Conservation (phyloP, 441 rosid genomes). For the Adansonia madagascariensis region DNA sequence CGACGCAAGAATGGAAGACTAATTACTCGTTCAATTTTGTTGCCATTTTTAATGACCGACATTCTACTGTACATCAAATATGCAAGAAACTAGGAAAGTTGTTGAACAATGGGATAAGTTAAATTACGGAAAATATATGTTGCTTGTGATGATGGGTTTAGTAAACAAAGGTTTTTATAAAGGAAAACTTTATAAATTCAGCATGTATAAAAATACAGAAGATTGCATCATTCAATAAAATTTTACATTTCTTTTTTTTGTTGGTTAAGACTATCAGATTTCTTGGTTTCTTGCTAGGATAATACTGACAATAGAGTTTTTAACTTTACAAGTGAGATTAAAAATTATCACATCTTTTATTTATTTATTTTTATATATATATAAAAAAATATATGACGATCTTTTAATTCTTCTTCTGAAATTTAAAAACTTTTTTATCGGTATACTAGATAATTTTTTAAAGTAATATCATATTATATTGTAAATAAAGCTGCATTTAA, state of each 20-base stretch:
- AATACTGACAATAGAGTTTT: too few relatives aligned
- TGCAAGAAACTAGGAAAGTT: not conserved
- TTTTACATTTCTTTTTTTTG: not conserved
- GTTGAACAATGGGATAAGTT: not conserved
- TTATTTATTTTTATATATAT: too few relatives aligned
- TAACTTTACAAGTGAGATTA: too few relatives aligned
- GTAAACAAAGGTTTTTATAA: not conserved
- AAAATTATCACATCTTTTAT: too few relatives aligned
- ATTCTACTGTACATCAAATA: not conserved
- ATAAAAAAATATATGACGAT: too few relatives aligned
- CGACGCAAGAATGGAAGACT: not conserved
- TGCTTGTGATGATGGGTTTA: not conserved
- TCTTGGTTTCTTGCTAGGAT: too few relatives aligned
- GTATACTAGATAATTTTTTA: too few relatives aligned
- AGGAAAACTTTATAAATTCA: not conserved
- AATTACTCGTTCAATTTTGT: not conserved
- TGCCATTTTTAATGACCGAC: not conserved
- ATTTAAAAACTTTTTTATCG: too few relatives aligned
- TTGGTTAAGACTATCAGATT: not conserved
- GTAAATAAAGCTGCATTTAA: too few relatives aligned
- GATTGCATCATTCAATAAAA: not conserved
- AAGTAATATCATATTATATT: too few relatives aligned
- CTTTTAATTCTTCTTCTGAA: too few relatives aligned
- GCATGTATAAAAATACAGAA: not conserved
- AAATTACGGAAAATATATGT: not conserved